Evolutionary conservation across 345 rosid genomes (phyloP), one percentile per base, ranked within the genome.

Genomic region (Leavenworthia alabamica): DNA sequence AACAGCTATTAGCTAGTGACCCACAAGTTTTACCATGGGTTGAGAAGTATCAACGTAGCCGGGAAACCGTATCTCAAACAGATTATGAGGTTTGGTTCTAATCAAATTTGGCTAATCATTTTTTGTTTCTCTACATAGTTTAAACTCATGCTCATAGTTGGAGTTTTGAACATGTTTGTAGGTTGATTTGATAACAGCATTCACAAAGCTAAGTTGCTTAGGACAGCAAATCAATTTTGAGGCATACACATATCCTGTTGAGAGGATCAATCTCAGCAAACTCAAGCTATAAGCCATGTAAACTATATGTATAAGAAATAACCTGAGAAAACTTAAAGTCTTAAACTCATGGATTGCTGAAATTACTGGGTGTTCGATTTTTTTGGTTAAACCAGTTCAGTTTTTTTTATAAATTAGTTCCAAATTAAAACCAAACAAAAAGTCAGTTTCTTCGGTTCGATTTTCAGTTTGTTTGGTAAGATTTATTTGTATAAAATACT

Each of bases 191-290:
- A 88, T 91, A 76, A 92, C 93, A 19, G 78, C 90, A 0, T 62
- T 88, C 64, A 88, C 98, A 14, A 92, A 92, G 73, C 52, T 88
- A 51, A 81, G 96, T 70, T 60, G 72, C 66, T 40, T 92, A 73
- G 98, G 98, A 53, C 96, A 88, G 43, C 80, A 82, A 57, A 88
- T 92, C 78, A 82, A 92, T 48, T 89, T 86, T 16, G 98, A 92
- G 70, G 98, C 90, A 7, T 89, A 89, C 68, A 77, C 96, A 8
- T 89, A 85, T 66, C 87, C 93, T 7, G 64, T 70, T 35, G 63
- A 42, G 36, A 82, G 56, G 68, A 75, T 92, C 66, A 90, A 92
- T 55, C 44, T 92, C 20, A 70, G 80, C 75, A 92, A 92, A 71
- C 98, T 88, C 77, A 92, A 92, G 73, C 61, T 88, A 19, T n/a